phyloP scores from a whole-genome alignment of 768 basidiomycete genomes.

The Xerocomus spinulosus region DNA sequence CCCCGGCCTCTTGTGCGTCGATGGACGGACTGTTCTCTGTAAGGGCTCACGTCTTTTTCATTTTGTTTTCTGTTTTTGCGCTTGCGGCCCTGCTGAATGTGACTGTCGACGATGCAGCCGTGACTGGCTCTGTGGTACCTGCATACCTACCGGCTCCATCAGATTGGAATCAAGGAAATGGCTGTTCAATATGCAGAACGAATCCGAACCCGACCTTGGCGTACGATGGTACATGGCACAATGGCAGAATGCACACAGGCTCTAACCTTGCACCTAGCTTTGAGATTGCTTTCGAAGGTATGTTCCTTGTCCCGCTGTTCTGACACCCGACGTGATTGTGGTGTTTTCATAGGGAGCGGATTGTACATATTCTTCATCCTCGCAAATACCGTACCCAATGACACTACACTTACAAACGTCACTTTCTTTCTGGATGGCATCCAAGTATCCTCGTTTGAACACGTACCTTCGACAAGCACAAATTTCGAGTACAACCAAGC shows the following conservation, averaged over 20 bases:
- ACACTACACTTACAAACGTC: background rate
- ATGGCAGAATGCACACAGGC: background rate
- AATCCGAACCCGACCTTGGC: background rate
- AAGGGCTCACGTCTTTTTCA: too few relatives aligned
- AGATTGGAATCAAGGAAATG: slow-evolving; percentile 3
- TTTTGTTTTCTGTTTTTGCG: too few relatives aligned
- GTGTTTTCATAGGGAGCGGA: slow-evolving; percentile 3
- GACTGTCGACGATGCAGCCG: background rate
- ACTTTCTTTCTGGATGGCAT: slow-evolving; percentile 5
- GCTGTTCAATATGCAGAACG: background rate
- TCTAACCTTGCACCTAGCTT: background rate
- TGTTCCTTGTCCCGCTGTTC: background rate
- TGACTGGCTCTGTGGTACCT: background rate
- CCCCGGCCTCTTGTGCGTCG: too few relatives aligned
- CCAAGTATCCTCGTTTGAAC: background rate
- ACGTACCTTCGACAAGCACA: background rate
- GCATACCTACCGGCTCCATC: slow-evolving; percentile 1
- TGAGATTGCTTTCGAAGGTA: slow-evolving; percentile 11
- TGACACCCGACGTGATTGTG: background rate
- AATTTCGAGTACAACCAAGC: slow-evolving; percentile 11
- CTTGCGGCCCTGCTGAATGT: too few relatives aligned
- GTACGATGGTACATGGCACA: slow-evolving; percentile 17
- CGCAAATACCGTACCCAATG: background rate
- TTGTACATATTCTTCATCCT: slow-evolving; percentile 17
- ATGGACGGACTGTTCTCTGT: too few relatives aligned